These are phyloP conservation scores for Schoenoplectus triqueter DNA, from an alignment of 202 grass and related monocot genomes.

Conservation along the genomic window DNA sequence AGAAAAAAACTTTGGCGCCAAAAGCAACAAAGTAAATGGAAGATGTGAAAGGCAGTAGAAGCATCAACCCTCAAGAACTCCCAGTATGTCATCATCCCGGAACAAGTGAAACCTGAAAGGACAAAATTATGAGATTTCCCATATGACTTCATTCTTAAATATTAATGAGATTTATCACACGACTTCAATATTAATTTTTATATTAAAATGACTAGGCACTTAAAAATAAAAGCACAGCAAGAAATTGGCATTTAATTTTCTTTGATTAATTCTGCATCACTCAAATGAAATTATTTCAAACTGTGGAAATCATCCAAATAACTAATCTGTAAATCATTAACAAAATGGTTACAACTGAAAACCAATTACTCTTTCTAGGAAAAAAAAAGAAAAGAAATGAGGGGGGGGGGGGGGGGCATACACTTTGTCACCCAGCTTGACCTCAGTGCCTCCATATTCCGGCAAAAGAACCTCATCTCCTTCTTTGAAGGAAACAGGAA, in stretches of 20 bases:
- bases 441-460: slow-evolving; percentile 74
- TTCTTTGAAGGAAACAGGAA: slow-evolving; percentile 69
- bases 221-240: neutral
- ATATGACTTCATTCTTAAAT: neutral
- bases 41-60: neutral
- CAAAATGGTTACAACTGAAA: neutral
- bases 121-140: slow-evolving; percentile 13
- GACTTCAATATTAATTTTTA: neutral
- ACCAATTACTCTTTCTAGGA: neutral
- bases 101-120: slow-evolving; percentile 44
- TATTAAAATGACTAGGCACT: neutral
- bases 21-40: slow-evolving; percentile 19
- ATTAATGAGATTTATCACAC: neutral
- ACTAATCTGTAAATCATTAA: neutral
- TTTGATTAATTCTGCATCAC: neutral
- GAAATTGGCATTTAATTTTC: neutral
- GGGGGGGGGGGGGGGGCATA: slow-evolving; percentile 39
- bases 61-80: slow-evolving; percentile 39
- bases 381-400: neutral
- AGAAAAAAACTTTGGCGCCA: neutral
- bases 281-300: neutral
- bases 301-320: neutral
- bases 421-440: slow-evolving; percentile 79
- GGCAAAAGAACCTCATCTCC: slow-evolving; percentile 74
- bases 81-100: slow-evolving; percentile 52